Evolutionary conservation across 176 grass and related monocot genomes (phyloP).

Genomic region (Oryza coarctata): DNA sequence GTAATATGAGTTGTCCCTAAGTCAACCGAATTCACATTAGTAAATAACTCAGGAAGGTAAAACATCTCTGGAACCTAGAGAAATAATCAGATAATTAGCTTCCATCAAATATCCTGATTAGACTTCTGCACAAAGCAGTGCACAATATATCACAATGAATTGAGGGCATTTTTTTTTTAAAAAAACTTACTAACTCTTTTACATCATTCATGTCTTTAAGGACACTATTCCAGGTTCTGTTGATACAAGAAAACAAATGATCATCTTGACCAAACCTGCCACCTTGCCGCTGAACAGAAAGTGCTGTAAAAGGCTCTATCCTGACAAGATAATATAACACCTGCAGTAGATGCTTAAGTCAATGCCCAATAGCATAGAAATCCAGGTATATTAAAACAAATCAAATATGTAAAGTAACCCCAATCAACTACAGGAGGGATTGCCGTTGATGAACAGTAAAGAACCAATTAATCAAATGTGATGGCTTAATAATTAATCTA

Average conservation of each 20-base stretch:
- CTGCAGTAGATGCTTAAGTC: slow-evolving; percentile 40
- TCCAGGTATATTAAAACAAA: slow-evolving; percentile 15
- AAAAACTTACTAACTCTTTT: slow-evolving; percentile 89
- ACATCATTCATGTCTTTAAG: slow-evolving; percentile 54
- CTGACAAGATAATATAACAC: slow-evolving; percentile 53
- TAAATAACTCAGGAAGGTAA: slow-evolving; percentile 92
- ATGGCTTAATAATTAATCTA: slow-evolving; percentile 17
- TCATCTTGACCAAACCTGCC: slow-evolving; percentile 35
- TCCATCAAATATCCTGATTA: slow-evolving; percentile 16
- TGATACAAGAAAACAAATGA: slow-evolving; percentile 37
- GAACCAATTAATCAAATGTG: slow-evolving; percentile 3
- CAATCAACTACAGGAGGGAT: slow-evolving; percentile 16
- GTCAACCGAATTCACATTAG: slow-evolving; percentile 57
- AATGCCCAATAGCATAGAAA: slow-evolving; percentile 13
- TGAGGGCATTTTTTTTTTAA: slow-evolving; percentile 27
- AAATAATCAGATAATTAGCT: slow-evolving; percentile 40
- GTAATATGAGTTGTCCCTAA: slow-evolving; percentile 58
- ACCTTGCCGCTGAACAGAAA: slow-evolving; percentile 33
- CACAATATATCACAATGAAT: slow-evolving; percentile 17
- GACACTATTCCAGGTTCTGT: slow-evolving; percentile 45
- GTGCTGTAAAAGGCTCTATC: slow-evolving; percentile 56
- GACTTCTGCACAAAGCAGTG: slow-evolving; percentile 12
- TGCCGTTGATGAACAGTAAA: background rate
- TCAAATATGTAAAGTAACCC: background rate
- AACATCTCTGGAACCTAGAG: slow-evolving; percentile 94